Evolutionary conservation across 345 rosid species (phyloP), one percentile per base, ranked within the genome.

Genomic region (Syzygium aqueum): DNA sequence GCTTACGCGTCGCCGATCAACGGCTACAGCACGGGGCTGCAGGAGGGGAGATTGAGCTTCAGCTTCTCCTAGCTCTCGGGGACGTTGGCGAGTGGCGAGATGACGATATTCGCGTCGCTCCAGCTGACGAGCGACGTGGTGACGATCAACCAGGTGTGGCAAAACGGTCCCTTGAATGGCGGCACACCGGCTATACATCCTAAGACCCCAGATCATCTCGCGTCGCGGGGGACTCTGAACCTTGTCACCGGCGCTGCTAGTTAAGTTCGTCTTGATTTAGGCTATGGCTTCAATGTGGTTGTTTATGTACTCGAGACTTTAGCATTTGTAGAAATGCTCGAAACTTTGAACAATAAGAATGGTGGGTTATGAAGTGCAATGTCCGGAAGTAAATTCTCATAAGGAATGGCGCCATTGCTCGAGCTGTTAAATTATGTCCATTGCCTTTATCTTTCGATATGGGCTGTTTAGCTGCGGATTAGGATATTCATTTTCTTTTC

Each of bases 141-240:
- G 10, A 82, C 86, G 15, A 88, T 90, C 33, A 87, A 88, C 87
- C 94, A 92, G 65, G 93, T 93, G 16, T 92, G 94, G 94, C 93
- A 93, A 87, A 91, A 89, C 19, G 94, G 94, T 14, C 73, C 37
- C 37, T 28, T 63, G 37, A 28, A n/a, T 3, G 77, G 77, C 5
- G 37, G 37, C 9, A 28, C 77, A 7, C 77, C 77, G 19, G 37
- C 77, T 28, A 14, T 14, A 0, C 77, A 63, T 28, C 9, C 77
- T 7, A 6, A 2, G 21, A n/a, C 4, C 5, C 4, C 37, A 0
- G 73, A 63, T 63, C 37, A 63, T 63, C 77, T 63, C 37, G 7
- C 30, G 37, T n/a, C 77, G 21, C 2, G 1, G 37, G 77, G 77
- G 21, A 63, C 10, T 14, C 37, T 63, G 8, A 28, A 63, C 37